Conservation (phyloP, 192 early-diverging fungal genomes). For the Cladochytrium replicatum region DNA sequence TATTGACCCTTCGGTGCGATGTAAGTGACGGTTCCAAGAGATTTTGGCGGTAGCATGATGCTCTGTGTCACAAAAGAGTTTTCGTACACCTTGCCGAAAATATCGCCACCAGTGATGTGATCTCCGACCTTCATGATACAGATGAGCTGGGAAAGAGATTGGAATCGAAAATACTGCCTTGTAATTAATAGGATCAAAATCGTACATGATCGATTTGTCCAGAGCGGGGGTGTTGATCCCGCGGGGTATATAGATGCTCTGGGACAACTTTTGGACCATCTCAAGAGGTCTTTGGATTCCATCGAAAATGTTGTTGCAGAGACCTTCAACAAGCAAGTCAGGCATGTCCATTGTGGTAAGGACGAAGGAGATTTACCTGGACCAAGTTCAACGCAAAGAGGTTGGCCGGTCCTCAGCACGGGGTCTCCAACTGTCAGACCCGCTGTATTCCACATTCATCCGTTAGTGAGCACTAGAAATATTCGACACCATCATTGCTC, state of each 20-base stretch:
- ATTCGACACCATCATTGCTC: not conserved
- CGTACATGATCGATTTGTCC: constrained; percentile 83
- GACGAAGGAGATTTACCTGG: too few relatives aligned
- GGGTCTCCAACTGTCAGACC: constrained; percentile 99
- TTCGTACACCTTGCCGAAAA: constrained; percentile 89
- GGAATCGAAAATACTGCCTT: constrained; percentile 39
- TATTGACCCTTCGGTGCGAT: constrained; percentile 90
- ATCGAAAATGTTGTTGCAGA: constrained; percentile 94
- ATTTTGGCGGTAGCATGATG: constrained; percentile 92
- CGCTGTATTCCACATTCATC: constrained; percentile 36
- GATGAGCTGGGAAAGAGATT: not conserved
- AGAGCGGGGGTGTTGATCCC: constrained; percentile 97
- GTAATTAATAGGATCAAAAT: constrained; percentile 88
- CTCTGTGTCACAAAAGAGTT: constrained; percentile 89
- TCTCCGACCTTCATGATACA: constrained; percentile 65
- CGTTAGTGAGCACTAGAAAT: not conserved
- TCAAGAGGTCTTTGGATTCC: constrained; percentile 98
- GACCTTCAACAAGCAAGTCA: constrained; percentile 27
- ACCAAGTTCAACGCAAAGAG: constrained; percentile 95
- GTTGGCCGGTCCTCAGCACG: constrained; percentile 94
- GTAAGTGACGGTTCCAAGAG: constrained; percentile 89
- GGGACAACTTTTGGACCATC: constrained; percentile 84
- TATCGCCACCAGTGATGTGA: constrained; percentile 97
- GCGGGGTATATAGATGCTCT: constrained; percentile 98
- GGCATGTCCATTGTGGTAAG: too few relatives aligned